Evolutionary conservation across 2,329 filamentous ascomycete genomes (phyloP).

Genomic region (Penicillium hesseltinei): DNA sequence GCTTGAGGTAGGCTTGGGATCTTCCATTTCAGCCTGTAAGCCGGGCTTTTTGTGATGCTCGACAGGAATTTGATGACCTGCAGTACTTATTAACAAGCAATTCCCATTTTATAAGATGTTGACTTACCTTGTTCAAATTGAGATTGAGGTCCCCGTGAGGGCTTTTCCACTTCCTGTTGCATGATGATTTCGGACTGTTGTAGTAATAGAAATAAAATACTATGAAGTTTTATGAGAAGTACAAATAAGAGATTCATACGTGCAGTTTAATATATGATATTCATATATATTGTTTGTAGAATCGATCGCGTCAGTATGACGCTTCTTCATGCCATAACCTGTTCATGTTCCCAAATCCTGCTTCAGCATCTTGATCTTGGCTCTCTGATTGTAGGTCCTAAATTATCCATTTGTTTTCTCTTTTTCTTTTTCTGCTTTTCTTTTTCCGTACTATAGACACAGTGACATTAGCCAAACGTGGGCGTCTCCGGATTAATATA

Average conservation of each 20-base stretch:
- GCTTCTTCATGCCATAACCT: too few relatives aligned
- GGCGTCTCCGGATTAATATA: too few relatives aligned
- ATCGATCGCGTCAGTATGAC: neutral
- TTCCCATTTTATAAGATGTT: neutral
- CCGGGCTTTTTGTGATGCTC: slow-evolving; percentile 55
- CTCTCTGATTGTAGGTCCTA: neutral
- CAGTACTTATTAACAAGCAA: neutral
- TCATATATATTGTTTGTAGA: too few relatives aligned
- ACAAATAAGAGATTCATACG: too few relatives aligned
- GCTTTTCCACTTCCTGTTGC: slow-evolving; percentile 17
- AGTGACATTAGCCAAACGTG: too few relatives aligned
- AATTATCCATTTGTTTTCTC: too few relatives aligned
- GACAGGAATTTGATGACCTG: slow-evolving; percentile 52
- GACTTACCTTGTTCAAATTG: slow-evolving; percentile 34
- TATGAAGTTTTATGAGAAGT: too few relatives aligned
- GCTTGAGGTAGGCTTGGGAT: slow-evolving; percentile 59
- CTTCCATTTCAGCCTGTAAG: slow-evolving; percentile 54
- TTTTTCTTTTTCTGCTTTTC: too few relatives aligned
- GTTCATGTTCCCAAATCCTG: neutral
- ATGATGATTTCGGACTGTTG: slow-evolving; percentile 1
- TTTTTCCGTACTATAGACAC: too few relatives aligned
- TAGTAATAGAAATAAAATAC: too few relatives aligned
- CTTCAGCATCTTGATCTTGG: neutral
- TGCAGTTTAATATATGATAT: too few relatives aligned
- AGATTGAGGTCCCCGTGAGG: slow-evolving; percentile 18